Percentiles rank a stretch among this genome's conserved stretches.
Evolutionary conservation across 2,329 filamentous ascomycete genomes (phyloP).

Genomic region (Fusarium coicis): DNA sequence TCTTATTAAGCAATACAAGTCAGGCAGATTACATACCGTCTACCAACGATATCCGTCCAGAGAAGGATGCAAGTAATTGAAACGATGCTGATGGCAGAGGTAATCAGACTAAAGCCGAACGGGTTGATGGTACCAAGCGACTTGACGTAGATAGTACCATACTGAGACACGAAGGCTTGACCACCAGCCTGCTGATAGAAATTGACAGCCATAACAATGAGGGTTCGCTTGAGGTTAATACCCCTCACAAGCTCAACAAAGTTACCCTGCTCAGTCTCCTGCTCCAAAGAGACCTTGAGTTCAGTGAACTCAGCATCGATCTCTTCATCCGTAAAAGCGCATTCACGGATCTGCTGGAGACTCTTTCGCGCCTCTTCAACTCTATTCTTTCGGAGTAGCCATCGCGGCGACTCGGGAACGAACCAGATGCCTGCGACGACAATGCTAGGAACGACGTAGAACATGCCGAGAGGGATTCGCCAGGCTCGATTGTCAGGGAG

Average conservation of each 20-base stretch:
- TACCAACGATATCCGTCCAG: constrained; percentile 17
- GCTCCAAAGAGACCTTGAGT: constrained; percentile 15
- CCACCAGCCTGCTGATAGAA: constrained; percentile 37
- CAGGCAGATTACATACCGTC: neutral
- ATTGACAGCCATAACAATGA: constrained; percentile 24
- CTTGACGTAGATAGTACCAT: constrained; percentile 39
- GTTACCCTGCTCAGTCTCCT: constrained; percentile 30
- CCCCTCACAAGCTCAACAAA: constrained; percentile 25
- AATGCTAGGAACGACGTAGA: constrained; percentile 36
- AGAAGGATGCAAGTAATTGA: neutral
- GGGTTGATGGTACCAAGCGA: constrained; percentile 41
- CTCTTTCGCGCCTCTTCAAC: constrained; percentile 25
- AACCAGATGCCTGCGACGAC: constrained; percentile 30
- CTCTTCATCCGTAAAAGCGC: constrained; percentile 27
- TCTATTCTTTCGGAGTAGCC: constrained; percentile 36
- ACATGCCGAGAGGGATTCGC: constrained; percentile 38
- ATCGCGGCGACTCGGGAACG: constrained; percentile 43
- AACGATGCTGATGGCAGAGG: constrained; percentile 28
- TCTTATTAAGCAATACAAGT: fast-evolving
- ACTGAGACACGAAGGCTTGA: constrained; percentile 35
- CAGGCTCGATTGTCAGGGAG: constrained; percentile 35
- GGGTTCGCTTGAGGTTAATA: constrained; percentile 24
- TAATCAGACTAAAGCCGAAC: constrained; percentile 42
- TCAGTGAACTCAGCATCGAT: constrained; percentile 32
- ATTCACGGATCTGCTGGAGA: constrained; percentile 19